Evolutionary conservation across 2,329 filamentous ascomycete genomes (phyloP), one percentile per base, ranked within the genome.

Genomic region (Stenocarpella maydis): DNA sequence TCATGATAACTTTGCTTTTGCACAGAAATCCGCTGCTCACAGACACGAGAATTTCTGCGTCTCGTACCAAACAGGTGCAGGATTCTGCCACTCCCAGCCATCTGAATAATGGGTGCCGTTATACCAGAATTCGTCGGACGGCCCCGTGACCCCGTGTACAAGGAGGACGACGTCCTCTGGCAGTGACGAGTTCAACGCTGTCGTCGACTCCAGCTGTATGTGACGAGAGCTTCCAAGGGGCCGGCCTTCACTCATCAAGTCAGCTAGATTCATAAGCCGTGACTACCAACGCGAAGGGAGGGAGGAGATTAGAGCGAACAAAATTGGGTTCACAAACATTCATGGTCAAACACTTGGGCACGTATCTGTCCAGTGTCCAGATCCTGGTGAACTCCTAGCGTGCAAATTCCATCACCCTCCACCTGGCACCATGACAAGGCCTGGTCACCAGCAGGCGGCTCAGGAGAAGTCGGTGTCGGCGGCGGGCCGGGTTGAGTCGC

Each of bases 31-130:
- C 43, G 3, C 8, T 31, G 4, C 12, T 34, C 15, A 63, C 43
- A 49, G 28, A 26, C 58, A 63, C 1, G 19, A 14, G 28, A 63
- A 63, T 1, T 14, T 34, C 5, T 63, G 41, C 17, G 58, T 63
- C 58, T 63, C 43, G 14, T 63, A 63, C 58, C 58, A 63, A 0
- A 63, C 28, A 28, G 58, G 58, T 7, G 58, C 14, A 0, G 58
- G 58, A 8, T 63, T 63, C 43, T 63, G 58, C 58, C 58, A 63
- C 3, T 49, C 26, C 58, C 58, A 63, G 1, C 58, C 58, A n/a
- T 63, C 58, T 3, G 43, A n/a, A 17, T 49, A 63, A 9, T 49
- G 58, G 4, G 58, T 63, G 4, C 43, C 58, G 15, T 63, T 63
- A 9, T 49, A 63, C 58, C 58, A 63, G 4, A 63, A 49, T 4